These are phyloP conservation scores for Dioscorea cayenensis DNA, from an alignment of 116 monocot genomes.

Conservation along the genomic window DNA sequence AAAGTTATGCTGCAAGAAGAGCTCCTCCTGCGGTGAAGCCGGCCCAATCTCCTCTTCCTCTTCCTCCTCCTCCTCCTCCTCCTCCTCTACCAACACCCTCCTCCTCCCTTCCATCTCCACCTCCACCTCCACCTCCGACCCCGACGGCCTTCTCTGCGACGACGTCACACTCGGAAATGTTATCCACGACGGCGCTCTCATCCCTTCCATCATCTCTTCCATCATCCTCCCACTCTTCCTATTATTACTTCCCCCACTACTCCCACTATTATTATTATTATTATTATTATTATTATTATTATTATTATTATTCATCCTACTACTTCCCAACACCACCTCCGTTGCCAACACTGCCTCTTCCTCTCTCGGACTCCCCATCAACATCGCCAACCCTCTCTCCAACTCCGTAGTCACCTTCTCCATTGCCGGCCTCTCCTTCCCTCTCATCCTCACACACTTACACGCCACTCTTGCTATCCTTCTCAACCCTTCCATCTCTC, in stretches of 20 bases:
- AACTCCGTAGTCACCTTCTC: constrained; percentile 89
- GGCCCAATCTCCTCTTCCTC: constrained; percentile 99
- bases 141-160: constrained; percentile 76
- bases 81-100: constrained; percentile 26
- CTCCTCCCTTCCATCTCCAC: constrained; percentile 36
- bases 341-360: constrained; percentile 93
- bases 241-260: too few relatives aligned
- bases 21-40: constrained; percentile 77
- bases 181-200: constrained; percentile 94
- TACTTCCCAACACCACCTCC: constrained; percentile 93
- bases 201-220: constrained; percentile 57
- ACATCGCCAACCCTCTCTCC: constrained; percentile 67
- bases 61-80: constrained; percentile 42
- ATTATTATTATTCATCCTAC: constrained; percentile 70
- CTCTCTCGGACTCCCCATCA: constrained; percentile 90
- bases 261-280: too few relatives aligned
- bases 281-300: too few relatives aligned
- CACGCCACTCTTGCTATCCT: constrained; percentile 68
- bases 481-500: constrained; percentile 61
- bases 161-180: constrained; percentile 94
- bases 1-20: constrained; percentile 98
- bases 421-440: constrained; percentile 94
- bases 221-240: constrained; percentile 59
- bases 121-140: constrained; percentile 64
- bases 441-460: constrained; percentile 92